A percentile compares a stretch with the other conserved stretches of the same genome.
These are phyloP conservation scores for Podila epicladia DNA, from an alignment of 192 early-diverging fungal genomes.

Conservation along the genomic window DNA sequence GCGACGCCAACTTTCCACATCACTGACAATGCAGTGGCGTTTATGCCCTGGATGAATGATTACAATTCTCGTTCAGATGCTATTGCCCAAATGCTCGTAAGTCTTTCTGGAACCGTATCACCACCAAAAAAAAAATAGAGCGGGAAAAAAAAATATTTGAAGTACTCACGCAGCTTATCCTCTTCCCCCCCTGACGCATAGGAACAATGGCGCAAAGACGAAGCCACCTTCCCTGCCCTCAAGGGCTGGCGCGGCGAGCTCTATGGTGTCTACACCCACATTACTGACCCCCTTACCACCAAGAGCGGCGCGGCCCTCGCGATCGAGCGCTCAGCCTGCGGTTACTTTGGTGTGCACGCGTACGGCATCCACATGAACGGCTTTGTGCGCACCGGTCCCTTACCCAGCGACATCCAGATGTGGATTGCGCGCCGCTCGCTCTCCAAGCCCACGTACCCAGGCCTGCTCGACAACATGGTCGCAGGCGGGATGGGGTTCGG, in stretches of 20 bases:
- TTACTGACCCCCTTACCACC: slow-evolving; percentile 30
- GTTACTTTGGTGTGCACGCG: slow-evolving; percentile 82
- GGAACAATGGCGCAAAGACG: slow-evolving; percentile 34
- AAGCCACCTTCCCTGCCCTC: slow-evolving; percentile 12
- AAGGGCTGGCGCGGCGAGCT: slow-evolving; percentile 89
- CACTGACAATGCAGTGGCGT: slow-evolving; percentile 37
- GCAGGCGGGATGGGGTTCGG: slow-evolving; percentile 82
- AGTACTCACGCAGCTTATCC: background rate
- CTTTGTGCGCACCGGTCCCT: slow-evolving; percentile 54
- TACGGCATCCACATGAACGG: slow-evolving; percentile 95
- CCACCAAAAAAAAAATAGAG: background rate
- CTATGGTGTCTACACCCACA: slow-evolving; percentile 78
- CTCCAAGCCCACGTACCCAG: slow-evolving; percentile 90
- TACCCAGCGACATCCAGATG: slow-evolving; percentile 67
- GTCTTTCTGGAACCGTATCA: background rate
- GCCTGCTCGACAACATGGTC: slow-evolving; percentile 78
- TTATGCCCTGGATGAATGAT: slow-evolving; percentile 43
- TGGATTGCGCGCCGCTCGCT: slow-evolving; percentile 87
- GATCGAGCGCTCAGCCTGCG: slow-evolving; percentile 84
- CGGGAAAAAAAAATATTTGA: too few species aligned
- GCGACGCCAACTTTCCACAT: slow-evolving; percentile 53
- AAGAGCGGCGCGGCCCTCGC: slow-evolving; percentile 56
- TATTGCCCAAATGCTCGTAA: slow-evolving; percentile 47
- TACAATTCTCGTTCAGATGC: slow-evolving; percentile 52
- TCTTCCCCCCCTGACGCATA: background rate